Conservation (phyloP, 1,284 basidiomycete species). For the Fomes fomentarius region DNA sequence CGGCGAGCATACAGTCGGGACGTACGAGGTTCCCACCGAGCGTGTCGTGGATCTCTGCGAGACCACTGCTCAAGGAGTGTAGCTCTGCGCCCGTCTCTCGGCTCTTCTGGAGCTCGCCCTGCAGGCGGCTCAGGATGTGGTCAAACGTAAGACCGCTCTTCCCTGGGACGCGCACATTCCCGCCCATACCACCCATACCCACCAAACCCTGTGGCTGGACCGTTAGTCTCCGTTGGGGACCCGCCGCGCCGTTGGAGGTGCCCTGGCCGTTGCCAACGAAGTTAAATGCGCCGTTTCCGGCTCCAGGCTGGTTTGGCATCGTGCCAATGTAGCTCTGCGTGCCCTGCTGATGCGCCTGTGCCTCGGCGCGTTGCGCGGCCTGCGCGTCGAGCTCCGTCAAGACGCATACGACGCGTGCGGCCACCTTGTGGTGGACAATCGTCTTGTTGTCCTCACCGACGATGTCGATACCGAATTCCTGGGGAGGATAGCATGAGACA, state of each 20-base stretch:
- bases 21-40: slow-evolving; percentile 82
- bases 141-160: slow-evolving; percentile 84
- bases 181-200: slow-evolving; percentile 78
- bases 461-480: slow-evolving; percentile 82
- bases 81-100: slow-evolving; percentile 93
- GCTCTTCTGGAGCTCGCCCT: slow-evolving; percentile 93
- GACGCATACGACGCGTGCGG: slow-evolving; percentile 90
- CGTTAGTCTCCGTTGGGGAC: slow-evolving; percentile 55
- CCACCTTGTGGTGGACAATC: slow-evolving; percentile 98
- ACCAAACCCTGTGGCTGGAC: slow-evolving; percentile 61
- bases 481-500: slow-evolving; percentile 2
- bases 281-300: slow-evolving; percentile 41
- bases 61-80: slow-evolving; percentile 76
- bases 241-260: slow-evolving; percentile 34
- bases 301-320: slow-evolving; percentile 39
- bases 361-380: slow-evolving; percentile 67
- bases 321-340: slow-evolving; percentile 27
- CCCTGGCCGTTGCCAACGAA: slow-evolving; percentile 41
- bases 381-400: slow-evolving; percentile 86
- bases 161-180: slow-evolving; percentile 66
- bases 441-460: slow-evolving; percentile 98
- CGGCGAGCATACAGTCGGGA: slow-evolving; percentile 19
- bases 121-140: slow-evolving; percentile 77
- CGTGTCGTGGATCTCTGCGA: slow-evolving; percentile 92
- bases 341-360: slow-evolving; percentile 47